These are phyloP conservation scores for Phlebiopsis flavidoalba DNA, from an alignment of 768 basidiomycete genomes.

Conservation along the genomic window DNA sequence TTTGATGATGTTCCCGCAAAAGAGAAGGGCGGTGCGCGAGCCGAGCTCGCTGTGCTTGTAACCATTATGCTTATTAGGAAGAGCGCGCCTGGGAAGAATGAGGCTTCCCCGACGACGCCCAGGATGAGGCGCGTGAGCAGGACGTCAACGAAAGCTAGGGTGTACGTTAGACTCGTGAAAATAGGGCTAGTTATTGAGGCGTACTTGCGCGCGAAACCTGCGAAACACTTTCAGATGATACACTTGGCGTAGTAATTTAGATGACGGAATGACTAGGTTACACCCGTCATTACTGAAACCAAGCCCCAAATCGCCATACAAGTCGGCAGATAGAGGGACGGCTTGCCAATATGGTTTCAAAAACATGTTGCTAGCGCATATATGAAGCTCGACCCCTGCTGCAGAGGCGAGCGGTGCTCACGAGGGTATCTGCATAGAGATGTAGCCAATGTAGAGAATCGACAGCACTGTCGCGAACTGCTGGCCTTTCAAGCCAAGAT, in stretches of 20 bases:
- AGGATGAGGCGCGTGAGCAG: slow-evolving; percentile 70
- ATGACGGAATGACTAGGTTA: neutral
- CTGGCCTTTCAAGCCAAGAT: slow-evolving; percentile 56
- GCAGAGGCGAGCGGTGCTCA: slow-evolving; percentile 26
- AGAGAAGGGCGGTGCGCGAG: slow-evolving; percentile 59
- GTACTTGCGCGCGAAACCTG: slow-evolving; percentile 21
- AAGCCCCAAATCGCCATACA: slow-evolving; percentile 63
- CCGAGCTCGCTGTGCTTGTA: slow-evolving; percentile 72
- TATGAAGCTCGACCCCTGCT: neutral
- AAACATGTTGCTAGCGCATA: slow-evolving; percentile 55
- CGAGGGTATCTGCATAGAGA: slow-evolving; percentile 78
- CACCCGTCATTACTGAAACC: slow-evolving; percentile 46
- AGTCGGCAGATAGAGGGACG: slow-evolving; percentile 58
- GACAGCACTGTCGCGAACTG: slow-evolving; percentile 68
- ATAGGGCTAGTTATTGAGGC: neutral
- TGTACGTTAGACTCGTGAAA: neutral
- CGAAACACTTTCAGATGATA: neutral
- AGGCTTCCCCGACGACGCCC: slow-evolving; percentile 51
- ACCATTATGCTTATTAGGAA: slow-evolving; percentile 65
- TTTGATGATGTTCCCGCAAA: slow-evolving; percentile 70
- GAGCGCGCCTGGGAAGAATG: slow-evolving; percentile 67
- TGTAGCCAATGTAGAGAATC: slow-evolving; percentile 67
- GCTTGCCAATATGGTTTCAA: slow-evolving; percentile 61
- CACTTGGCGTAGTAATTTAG: no score
- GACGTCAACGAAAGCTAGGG: slow-evolving; percentile 47